Evolutionary conservation across 2,329 filamentous ascomycete species (phyloP).

Genomic region (Ophiobolus disseminans): DNA sequence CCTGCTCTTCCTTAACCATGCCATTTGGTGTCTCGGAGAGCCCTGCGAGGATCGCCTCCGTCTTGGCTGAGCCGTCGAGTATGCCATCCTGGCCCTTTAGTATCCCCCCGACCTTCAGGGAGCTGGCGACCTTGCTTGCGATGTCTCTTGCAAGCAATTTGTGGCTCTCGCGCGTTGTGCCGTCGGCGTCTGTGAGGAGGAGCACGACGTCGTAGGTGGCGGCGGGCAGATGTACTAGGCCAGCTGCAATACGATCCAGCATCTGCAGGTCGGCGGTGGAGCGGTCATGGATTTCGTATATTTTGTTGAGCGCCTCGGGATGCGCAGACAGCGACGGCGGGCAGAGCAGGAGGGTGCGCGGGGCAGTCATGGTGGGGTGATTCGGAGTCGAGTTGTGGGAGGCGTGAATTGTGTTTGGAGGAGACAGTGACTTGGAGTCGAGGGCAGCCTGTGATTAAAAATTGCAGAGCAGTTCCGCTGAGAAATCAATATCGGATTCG

Average conservation of each 20-base stretch:
- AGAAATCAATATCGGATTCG: slow-evolving; percentile 15
- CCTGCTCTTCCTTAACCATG: slow-evolving; percentile 76
- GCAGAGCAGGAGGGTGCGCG: slow-evolving; percentile 81
- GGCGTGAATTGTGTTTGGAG: background rate
- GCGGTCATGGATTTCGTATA: slow-evolving; percentile 77
- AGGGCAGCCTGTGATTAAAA: background rate
- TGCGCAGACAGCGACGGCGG: slow-evolving; percentile 89
- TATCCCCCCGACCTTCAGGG: slow-evolving; percentile 73
- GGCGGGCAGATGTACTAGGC: slow-evolving; percentile 77
- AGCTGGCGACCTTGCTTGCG: slow-evolving; percentile 71
- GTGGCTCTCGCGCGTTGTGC: slow-evolving; percentile 66
- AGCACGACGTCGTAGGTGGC: slow-evolving; percentile 84
- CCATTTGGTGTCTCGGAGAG: slow-evolving; percentile 69
- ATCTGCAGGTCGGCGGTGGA: slow-evolving; percentile 88
- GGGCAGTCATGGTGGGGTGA: slow-evolving; percentile 41
- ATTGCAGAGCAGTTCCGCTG: slow-evolving; percentile 2
- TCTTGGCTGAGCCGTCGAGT: slow-evolving; percentile 63
- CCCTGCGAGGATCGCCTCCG: slow-evolving; percentile 86
- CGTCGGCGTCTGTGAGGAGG: slow-evolving; percentile 80
- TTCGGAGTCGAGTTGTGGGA: background rate
- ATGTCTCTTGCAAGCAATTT: slow-evolving; percentile 71
- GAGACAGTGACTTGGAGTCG: background rate
- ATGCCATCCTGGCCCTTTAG: slow-evolving; percentile 73
- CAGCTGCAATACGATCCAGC: slow-evolving; percentile 89
- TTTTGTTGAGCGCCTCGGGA: slow-evolving; percentile 74